Evolutionary conservation across 176 grass and related monocot genomes (phyloP).

Genomic region (Themeda triandra): DNA sequence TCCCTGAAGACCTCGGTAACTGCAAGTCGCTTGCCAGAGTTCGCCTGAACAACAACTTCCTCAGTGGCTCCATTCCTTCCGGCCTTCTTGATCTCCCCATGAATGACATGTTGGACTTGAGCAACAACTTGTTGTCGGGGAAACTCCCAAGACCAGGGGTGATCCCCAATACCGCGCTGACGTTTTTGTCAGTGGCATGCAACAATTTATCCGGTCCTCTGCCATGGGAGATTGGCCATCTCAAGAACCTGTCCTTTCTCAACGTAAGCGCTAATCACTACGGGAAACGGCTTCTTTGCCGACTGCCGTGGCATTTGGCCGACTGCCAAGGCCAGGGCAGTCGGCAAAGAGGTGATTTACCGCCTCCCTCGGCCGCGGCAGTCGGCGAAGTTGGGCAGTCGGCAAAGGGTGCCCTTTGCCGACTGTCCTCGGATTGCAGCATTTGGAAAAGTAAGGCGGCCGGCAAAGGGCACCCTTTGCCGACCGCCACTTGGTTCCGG

Average conservation of each 20-base stretch:
- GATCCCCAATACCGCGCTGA: slow-evolving; percentile 32
- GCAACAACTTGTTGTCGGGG: slow-evolving; percentile 65
- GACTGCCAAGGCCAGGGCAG: no score
- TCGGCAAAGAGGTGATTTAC: no score
- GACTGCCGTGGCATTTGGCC: no score
- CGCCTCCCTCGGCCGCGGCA: no score
- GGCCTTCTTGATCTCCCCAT: slow-evolving; percentile 60
- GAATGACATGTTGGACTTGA: slow-evolving; percentile 49
- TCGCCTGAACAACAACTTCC: slow-evolving; percentile 53
- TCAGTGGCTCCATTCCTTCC: slow-evolving; percentile 47
- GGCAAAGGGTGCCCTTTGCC: no score
- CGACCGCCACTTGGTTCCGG: no score
- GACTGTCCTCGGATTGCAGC: no score
- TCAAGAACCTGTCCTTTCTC: slow-evolving; percentile 46
- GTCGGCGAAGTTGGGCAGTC: no score
- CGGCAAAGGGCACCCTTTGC: no score
- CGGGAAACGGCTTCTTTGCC: no score
- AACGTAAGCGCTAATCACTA: slow-evolving; percentile 62
- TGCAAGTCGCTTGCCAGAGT: slow-evolving; percentile 59
- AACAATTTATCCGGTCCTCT: slow-evolving; percentile 55
- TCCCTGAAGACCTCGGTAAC: slow-evolving; percentile 51
- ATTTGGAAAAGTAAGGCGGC: no score
- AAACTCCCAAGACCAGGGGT: slow-evolving; percentile 35
- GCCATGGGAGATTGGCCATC: slow-evolving; percentile 47
- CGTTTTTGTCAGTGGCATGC: slow-evolving; percentile 35